Base-by-base conservation (phyloP, 169 alveolate species). In the Theileria luwenshuni region DNA sequence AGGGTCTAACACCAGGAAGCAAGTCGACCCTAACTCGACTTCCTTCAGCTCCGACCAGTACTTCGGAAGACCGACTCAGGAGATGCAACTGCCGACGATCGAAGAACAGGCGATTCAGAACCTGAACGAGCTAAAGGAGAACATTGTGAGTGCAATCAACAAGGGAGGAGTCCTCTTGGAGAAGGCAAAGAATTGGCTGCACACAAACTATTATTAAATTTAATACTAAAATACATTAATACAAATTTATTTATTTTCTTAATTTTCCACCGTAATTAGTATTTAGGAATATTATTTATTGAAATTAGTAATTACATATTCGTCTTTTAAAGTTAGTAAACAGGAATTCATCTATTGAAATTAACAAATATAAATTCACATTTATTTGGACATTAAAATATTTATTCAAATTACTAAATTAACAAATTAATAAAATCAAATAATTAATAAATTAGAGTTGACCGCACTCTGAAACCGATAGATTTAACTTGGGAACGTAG, bases 111-210 rank as follows among this genome's bases (percentile, higher is more conserved):
- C 90, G 38, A 84, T 83, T 54, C 84, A 81, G 41, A 89, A 89
- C 80, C 65, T 89, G 54, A 81, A 84, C 41, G 91, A 70, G 47
- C 68, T 84, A 30, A 89, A 81, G 74, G 93, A 89, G 28, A 91
- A 91, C 45, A 59, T 89, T n/a, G 79, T 86, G 15, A 84, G 62
- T 41, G 86, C 86, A 38, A 74, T 89, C 32, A 84, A 75, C 42
- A 87, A 87, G 62, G 92, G 93, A 1, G 83, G 77, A 67, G 86
- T 70, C 33, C 84, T 84, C 13, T 33, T 81, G 64, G 89, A 77
- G 28, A 89, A 79, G 86, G 93, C 93, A 35, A 89, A 84, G 69
- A 86, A 83, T 27, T 89, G 93, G 93, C 84, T 89, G 38, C 76
- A 85, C 30, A 47, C 27, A 10, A n/a, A 21, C 28, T 21, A 62